Evolutionary conservation across 768 basidiomycete genomes (phyloP).

Genomic region (Suillus alpinus): DNA sequence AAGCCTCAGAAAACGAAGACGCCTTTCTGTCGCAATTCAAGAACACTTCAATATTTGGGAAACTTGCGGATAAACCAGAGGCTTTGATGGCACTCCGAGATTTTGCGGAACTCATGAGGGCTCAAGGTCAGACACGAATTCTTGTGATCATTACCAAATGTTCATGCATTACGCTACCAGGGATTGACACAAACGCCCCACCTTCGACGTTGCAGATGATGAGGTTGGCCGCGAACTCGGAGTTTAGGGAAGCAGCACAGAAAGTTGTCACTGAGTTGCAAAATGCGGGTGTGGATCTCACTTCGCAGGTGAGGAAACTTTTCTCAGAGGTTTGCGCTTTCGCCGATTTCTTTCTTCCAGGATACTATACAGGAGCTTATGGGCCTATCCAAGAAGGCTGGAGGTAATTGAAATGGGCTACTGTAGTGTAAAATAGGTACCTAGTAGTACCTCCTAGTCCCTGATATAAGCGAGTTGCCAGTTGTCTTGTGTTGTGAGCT

Average conservation of each 20-base stretch:
- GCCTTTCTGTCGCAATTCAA: conserved; percentile 41
- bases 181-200: conserved; percentile 42
- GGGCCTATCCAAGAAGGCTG: conserved; percentile 27
- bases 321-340: background rate
- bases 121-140: conserved; percentile 40
- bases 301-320: conserved; percentile 43
- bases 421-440: background rate
- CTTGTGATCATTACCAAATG: background rate
- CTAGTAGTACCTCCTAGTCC: background rate
- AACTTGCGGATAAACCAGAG: conserved; percentile 48
- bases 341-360: conserved; percentile 26
- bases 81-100: conserved; percentile 47
- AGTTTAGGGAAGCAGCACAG: conserved; percentile 48
- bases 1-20: conserved; percentile 31
- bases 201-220: conserved; percentile 54
- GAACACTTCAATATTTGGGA: conserved; percentile 44
- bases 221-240: conserved; percentile 49
- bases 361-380: conserved; percentile 43
- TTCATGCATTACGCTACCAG: conserved; percentile 27
- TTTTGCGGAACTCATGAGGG: conserved; percentile 43
- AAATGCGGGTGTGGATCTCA: conserved; percentile 59
- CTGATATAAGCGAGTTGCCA: background rate
- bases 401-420: conserved; percentile 11
- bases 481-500: background rate
- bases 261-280: conserved; percentile 48